These are phyloP conservation scores for Citropsis articulata DNA, from an alignment of 345 rosid genomes.

Conservation along the genomic window DNA sequence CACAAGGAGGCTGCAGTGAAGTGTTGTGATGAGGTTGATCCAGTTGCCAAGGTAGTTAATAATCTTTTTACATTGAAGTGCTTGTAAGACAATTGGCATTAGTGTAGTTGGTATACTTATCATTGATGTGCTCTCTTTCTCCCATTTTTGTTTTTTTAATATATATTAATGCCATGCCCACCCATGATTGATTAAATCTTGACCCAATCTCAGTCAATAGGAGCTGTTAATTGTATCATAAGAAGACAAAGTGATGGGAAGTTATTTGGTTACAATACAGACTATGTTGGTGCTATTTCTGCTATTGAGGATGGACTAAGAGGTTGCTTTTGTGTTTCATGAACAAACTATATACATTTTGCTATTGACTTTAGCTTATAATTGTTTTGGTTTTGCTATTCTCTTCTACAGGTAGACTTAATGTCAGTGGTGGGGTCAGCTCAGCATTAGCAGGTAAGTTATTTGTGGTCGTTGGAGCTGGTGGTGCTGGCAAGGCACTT, in stretches of 20 bases:
- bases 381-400: constrained; percentile 6
- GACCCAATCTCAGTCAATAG: constrained; percentile 63
- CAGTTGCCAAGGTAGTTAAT: constrained; percentile 73
- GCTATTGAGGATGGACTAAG: constrained; percentile 92
- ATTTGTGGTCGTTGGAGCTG: constrained; percentile 91
- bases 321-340: constrained; percentile 41
- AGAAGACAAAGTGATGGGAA: constrained; percentile 76
- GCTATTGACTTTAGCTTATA: constrained; percentile 11
- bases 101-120: constrained; percentile 1
- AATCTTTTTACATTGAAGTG: constrained; percentile 1
- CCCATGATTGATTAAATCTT: constrained; percentile 24
- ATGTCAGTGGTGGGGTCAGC: constrained; percentile 25
- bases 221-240: constrained; percentile 89
- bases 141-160: too few relatives aligned
- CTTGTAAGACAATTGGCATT: not conserved
- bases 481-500: constrained; percentile 96
- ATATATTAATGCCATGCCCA: not conserved
- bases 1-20: constrained; percentile 84
- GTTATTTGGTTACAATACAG: constrained; percentile 81
- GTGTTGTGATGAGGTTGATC: constrained; percentile 85
- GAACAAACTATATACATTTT: not conserved
- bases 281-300: constrained; percentile 89
- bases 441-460: constrained; percentile 77
- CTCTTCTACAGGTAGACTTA: constrained; percentile 41
- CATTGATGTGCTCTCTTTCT: not conserved